These are phyloP conservation scores for Usnea hakonensis DNA, from an alignment of 495 filamentous ascomycete genomes.

Conservation along the genomic window DNA sequence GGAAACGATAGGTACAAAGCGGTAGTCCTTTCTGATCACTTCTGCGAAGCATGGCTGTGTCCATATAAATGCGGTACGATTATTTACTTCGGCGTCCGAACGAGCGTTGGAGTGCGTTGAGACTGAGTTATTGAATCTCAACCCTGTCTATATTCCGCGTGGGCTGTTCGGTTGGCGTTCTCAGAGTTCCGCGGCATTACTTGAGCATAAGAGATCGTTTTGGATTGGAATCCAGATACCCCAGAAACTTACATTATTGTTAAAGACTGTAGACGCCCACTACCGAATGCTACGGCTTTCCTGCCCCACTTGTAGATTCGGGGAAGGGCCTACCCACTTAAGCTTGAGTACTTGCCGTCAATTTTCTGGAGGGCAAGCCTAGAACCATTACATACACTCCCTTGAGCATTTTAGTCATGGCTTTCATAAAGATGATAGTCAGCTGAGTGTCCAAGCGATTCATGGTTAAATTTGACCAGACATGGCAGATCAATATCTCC, in stretches of 20 bases:
- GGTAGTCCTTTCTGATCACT: neutral
- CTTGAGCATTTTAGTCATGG: neutral
- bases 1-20: constrained; percentile 48
- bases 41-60: neutral
- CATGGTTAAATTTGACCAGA: neutral
- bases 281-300: no score
- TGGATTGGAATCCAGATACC: neutral
- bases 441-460: neutral
- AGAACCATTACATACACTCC: neutral
- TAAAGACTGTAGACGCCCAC: neutral
- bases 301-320: neutral
- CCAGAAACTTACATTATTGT: neutral
- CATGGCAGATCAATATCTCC: constrained; percentile 52
- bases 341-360: neutral
- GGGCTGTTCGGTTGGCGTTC: neutral
- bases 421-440: neutral
- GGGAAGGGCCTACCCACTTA: neutral
- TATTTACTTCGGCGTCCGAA: neutral
- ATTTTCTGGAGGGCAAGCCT: neutral
- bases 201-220: neutral
- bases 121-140: neutral
- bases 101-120: neutral
- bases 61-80: neutral
- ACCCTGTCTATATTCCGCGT: no score
- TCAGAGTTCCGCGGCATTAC: neutral